These are phyloP conservation scores for Pythium rishiriense DNA, from an alignment of 352 stramenopile species.

Conservation along the genomic window DNA sequence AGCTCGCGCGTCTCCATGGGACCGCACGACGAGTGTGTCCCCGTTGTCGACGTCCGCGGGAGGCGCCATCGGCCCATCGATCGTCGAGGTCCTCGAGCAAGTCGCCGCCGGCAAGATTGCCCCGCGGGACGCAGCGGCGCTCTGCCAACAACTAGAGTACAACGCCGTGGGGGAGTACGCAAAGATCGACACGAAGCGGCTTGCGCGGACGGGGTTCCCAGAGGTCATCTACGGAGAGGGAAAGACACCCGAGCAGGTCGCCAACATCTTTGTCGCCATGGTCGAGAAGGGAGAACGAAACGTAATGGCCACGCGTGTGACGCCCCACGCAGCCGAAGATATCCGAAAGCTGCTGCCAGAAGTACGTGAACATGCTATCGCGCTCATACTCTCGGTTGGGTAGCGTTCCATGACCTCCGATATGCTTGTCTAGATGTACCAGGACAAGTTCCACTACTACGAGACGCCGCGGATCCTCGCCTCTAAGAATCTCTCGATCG, in stretches of 20 bases:
- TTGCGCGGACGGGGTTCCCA: constrained; percentile 91
- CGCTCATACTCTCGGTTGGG: no score
- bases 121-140: constrained; percentile 26
- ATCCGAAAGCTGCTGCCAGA: constrained; percentile 38
- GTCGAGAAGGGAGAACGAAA: constrained; percentile 52
- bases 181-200: constrained; percentile 90
- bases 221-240: constrained; percentile 95
- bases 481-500: constrained; percentile 33
- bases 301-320: constrained; percentile 87
- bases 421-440: neutral
- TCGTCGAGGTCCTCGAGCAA: constrained; percentile 50
- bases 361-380: no score
- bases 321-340: constrained; percentile 36
- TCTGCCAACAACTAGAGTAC: constrained; percentile 46
- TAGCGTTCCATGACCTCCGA: no score
- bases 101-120: constrained; percentile 57
- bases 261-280: constrained; percentile 90
- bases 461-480: constrained; percentile 70
- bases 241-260: constrained; percentile 91
- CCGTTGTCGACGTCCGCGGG: neutral
- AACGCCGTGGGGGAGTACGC: constrained; percentile 54
- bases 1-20: neutral
- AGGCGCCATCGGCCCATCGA: constrained; percentile 24
- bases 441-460: constrained; percentile 48
- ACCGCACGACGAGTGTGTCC: neutral